These are phyloP conservation scores for Cocos nucifera DNA, from an alignment of 176 grass and related monocot genomes.

Conservation along the genomic window DNA sequence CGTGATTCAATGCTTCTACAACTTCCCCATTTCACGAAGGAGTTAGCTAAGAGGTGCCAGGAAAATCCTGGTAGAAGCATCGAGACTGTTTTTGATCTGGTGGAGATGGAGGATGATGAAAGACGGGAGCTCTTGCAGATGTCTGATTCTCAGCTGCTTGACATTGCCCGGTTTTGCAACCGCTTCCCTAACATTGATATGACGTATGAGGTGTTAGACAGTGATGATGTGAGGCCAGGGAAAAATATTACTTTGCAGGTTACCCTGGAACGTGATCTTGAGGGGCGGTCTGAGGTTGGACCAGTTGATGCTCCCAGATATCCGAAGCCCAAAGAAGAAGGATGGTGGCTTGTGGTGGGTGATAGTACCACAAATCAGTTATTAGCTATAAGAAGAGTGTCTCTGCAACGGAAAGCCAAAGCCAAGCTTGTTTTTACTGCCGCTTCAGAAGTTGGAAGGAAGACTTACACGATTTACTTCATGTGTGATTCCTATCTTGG, in stretches of 20 bases:
- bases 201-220: conserved; percentile 67
- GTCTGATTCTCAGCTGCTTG: conserved; percentile 67
- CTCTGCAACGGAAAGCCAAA: conserved; percentile 56
- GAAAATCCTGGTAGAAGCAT: conserved; percentile 58
- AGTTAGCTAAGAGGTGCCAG: conserved; percentile 64
- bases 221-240: conserved; percentile 47
- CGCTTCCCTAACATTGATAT: conserved; percentile 92
- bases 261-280: conserved; percentile 67
- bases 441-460: conserved; percentile 43
- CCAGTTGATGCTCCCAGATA: conserved; percentile 69
- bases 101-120: conserved; percentile 64
- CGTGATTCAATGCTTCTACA: conserved; percentile 77
- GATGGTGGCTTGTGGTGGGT: conserved; percentile 73
- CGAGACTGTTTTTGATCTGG: conserved; percentile 85
- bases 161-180: conserved; percentile 65
- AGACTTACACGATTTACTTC: conserved; percentile 75
- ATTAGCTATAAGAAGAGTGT: conserved; percentile 77
- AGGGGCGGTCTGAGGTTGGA: conserved; percentile 50
- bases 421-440: conserved; percentile 72
- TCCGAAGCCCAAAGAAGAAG: conserved; percentile 94
- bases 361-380: conserved; percentile 56
- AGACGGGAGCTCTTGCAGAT: conserved; percentile 61
- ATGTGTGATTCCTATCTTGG: conserved; percentile 90
- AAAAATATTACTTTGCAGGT: conserved; percentile 72
- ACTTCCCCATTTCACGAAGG: conserved; percentile 75